Base-by-base conservation (phyloP, 805 yeast genomes). In the Saccharomycopsis javanensis region DNA sequence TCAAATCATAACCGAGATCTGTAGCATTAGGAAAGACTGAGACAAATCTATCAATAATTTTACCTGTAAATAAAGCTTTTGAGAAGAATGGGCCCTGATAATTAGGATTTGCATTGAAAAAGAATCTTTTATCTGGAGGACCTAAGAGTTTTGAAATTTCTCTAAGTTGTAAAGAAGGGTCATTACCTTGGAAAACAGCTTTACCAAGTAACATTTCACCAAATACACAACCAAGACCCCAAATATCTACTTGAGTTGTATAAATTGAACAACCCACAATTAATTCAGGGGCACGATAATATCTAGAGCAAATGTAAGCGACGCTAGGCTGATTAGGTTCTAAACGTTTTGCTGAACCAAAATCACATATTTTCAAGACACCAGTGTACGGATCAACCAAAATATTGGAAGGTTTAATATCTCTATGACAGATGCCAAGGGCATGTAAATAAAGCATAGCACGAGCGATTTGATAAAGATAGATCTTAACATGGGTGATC, bases 141-240 rank as follows among this genome's bases (percentile, higher is more conserved):
- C 99, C 99, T 64, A 92, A 75, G 50, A 90, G 73, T 70, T 92
- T 90, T 38, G 96, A 84, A 60, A 94, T 90, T 67, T 92, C 96
- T 63, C 92, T 84, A 61, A 94, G 75, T 71, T 94, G 99, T 61
- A 88, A 78, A 67, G 85, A 79, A 54, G 96, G 96, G 60, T 87
- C 85, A 64, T 83, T 88, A 51, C 99, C 98, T 71, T 91, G 96
- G 74, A 94, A 94, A n/a, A 94, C 82, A 0, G 98, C 96, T 67
- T 82, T 84, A 15, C 97, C 97, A 61, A 90, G 78, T 57, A 86
- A 77, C 88, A 94, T 84, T 71, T 94, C 99, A 13, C 97, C 97
- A 60, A 94, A 73, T 35, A 94, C 96, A 74, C 99, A 92, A 0
- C 98, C 99, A 59, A 92, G 75, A 16, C 97, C 96, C 99, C 99